A percentile compares a stretch with the other conserved stretches of the same genome.
phyloP scores from a whole-genome alignment of 73 alveolate genomes.

The Tetrahymena thermophila region DNA sequence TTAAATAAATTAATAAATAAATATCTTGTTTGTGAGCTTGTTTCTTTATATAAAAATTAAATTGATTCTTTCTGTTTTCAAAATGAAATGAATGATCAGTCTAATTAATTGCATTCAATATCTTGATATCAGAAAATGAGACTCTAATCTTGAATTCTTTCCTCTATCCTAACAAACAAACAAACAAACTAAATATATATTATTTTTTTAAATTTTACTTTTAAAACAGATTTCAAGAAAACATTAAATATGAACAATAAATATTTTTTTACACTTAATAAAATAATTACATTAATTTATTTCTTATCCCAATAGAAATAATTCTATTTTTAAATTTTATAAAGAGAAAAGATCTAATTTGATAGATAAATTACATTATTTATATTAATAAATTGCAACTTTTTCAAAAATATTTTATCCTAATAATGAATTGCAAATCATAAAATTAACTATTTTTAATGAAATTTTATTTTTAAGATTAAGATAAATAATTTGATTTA shows the following conservation, averaged over 20 bases:
- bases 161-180: not conserved
- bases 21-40: not conserved
- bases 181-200: not conserved
- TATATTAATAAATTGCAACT: too few relatives aligned
- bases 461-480: too few relatives aligned
- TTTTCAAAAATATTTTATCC: too few relatives aligned
- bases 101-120: not conserved
- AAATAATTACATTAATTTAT: too few relatives aligned
- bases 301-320: too few relatives aligned
- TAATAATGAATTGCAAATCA: too few relatives aligned
- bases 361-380: too few relatives aligned
- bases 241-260: not conserved
- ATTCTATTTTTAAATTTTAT: too few relatives aligned
- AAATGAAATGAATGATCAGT: not conserved
- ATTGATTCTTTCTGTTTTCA: not conserved
- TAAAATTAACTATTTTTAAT: too few relatives aligned
- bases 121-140: not conserved
- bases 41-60: not conserved
- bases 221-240: not conserved
- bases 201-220: not conserved
- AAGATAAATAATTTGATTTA: too few relatives aligned
- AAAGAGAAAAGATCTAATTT: too few relatives aligned
- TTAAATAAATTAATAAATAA: not conserved
- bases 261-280: too few relatives aligned
- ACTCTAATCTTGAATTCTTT: not conserved